phyloP scores from a whole-genome alignment of 2,329 filamentous ascomycete genomes.

The Ophiostoma sp. region DNA sequence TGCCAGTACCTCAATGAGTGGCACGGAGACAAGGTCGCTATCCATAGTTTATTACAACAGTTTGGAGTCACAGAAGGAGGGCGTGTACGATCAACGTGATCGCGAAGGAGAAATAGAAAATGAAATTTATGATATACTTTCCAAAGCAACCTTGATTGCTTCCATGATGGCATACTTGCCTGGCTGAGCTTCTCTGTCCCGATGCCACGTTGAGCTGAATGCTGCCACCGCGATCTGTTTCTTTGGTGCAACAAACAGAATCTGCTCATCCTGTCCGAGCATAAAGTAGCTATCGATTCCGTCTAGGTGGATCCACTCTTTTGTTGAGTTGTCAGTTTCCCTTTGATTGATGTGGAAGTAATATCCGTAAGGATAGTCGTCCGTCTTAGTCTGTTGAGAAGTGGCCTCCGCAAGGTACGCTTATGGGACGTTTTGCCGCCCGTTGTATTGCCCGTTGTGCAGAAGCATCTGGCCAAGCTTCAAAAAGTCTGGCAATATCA shows the following conservation, averaged over 20 bases:
- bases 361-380: conserved; percentile 14
- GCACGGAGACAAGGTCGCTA: conserved; percentile 8
- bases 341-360: conserved; percentile 9
- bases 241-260: background rate
- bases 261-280: background rate
- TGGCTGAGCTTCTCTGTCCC: background rate
- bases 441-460: background rate
- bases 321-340: background rate
- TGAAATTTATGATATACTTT: background rate
- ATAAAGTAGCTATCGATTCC: background rate
- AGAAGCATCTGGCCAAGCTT: background rate
- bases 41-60: background rate
- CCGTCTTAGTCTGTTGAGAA: background rate
- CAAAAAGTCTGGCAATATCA: background rate
- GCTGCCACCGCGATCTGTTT: background rate
- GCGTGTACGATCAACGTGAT: background rate
- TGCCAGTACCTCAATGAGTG: conserved; percentile 22
- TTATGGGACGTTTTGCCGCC: background rate
- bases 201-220: background rate
- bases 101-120: background rate
- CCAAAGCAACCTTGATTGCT: background rate
- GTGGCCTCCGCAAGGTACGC: background rate
- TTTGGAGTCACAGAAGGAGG: background rate
- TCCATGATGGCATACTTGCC: background rate
- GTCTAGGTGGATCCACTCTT: background rate